phyloP scores from a whole-genome alignment of 495 filamentous ascomycete species.

The Neurospora sp. region DNA sequence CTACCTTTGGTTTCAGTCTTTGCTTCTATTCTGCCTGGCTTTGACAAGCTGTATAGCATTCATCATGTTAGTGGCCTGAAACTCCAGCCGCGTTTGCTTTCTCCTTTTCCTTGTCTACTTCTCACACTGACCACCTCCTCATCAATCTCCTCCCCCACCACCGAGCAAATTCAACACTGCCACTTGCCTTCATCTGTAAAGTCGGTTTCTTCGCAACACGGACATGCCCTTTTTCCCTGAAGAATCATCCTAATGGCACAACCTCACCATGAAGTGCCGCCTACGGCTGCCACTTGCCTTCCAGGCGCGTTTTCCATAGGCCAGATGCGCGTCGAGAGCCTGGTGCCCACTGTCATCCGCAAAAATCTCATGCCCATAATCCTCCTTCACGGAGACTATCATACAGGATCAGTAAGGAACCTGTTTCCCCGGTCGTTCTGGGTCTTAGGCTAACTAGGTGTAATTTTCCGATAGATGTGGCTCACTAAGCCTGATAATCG shows the following conservation, averaged over 20 bases:
- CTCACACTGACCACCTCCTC: background rate
- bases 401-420: slow-evolving; percentile 39
- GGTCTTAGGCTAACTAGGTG: background rate
- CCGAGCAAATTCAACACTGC: background rate
- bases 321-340: background rate
- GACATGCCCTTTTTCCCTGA: background rate
- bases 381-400: slow-evolving; percentile 43
- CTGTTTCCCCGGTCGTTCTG: background rate
- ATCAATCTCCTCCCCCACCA: background rate
- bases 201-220: background rate
- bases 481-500: slow-evolving; percentile 41
- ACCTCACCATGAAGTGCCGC: background rate
- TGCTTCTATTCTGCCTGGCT: background rate
- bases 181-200: background rate
- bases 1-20: background rate
- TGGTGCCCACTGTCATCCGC: background rate
- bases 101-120: background rate
- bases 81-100: background rate
- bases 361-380: slow-evolving; percentile 34
- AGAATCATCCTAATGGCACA: background rate
- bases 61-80: background rate
- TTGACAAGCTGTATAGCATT: background rate
- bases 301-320: background rate
- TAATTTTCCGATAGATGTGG: slow-evolving; percentile 27
- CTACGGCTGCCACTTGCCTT: background rate